phyloP scores from a whole-genome alignment of 1,284 basidiomycete species.

The Somion occarium region DNA sequence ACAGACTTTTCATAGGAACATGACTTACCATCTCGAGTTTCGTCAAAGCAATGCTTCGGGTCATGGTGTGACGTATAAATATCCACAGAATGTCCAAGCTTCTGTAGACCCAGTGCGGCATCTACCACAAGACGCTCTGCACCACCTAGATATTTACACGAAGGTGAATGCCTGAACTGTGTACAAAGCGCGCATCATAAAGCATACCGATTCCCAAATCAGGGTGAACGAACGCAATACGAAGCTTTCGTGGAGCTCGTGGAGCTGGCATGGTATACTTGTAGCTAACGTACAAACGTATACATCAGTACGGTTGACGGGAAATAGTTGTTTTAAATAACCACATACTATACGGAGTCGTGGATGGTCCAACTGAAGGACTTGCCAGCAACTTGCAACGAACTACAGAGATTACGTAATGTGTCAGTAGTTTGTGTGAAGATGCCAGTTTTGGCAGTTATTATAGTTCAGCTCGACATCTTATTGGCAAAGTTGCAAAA shows the following conservation, averaged over 20 bases:
- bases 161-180: background rate
- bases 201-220: conserved; percentile 88
- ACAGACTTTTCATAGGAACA: background rate
- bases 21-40: conserved; percentile 77
- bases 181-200: background rate
- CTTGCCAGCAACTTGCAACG: too few species aligned
- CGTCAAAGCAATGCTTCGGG: conserved; percentile 79
- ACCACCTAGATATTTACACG: conserved; percentile 59
- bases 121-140: conserved; percentile 97
- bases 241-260: conserved; percentile 21
- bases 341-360: too few species aligned
- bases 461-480: too few species aligned
- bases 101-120: conserved; percentile 85
- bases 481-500: too few species aligned
- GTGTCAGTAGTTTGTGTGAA: background rate
- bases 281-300: too few species aligned
- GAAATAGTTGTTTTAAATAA: too few species aligned
- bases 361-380: too few species aligned
- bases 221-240: conserved; percentile 87
- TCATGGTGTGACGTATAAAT: conserved; percentile 96
- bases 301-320: too few species aligned
- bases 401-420: too few species aligned
- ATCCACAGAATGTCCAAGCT: conserved; percentile 82
- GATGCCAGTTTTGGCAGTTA: too few species aligned
- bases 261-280: too few species aligned